Evolutionary conservation across 345 rosid genomes (phyloP).

Genomic region (Iberis pinnata): DNA sequence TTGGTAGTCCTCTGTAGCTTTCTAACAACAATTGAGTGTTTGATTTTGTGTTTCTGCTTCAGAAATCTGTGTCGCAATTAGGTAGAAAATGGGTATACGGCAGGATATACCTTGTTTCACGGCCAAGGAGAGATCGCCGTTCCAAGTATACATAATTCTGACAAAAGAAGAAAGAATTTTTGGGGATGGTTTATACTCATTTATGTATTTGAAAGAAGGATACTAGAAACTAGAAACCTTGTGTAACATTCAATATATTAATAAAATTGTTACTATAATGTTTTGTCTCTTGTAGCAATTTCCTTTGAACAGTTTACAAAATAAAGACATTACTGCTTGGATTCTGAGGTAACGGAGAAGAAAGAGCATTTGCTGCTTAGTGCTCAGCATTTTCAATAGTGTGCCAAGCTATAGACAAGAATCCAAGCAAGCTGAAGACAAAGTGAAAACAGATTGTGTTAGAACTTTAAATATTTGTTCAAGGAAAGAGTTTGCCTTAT

Average conservation of each 20-base stretch:
- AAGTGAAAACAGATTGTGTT: slow-evolving; percentile 9
- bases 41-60: slow-evolving; percentile 26
- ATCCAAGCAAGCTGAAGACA: slow-evolving; percentile 36
- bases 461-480: not conserved
- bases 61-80: slow-evolving; percentile 49
- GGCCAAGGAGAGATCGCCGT: slow-evolving; percentile 43
- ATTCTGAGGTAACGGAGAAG: not conserved
- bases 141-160: slow-evolving; percentile 36
- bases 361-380: slow-evolving; percentile 27
- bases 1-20: not conserved
- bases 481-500: not conserved
- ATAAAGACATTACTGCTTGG: slow-evolving; percentile 18
- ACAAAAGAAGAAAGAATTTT: slow-evolving; percentile 2
- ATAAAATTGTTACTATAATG: slow-evolving; percentile 6
- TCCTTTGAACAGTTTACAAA: slow-evolving; percentile 7
- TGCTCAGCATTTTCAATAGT: slow-evolving; percentile 42
- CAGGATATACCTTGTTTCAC: slow-evolving; percentile 72
- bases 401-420: slow-evolving; percentile 90
- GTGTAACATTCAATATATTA: slow-evolving; percentile 14
- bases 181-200: slow-evolving; percentile 3
- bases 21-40: not conserved
- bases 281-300: not conserved
- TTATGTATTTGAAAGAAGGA: not conserved
- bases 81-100: slow-evolving; percentile 89
- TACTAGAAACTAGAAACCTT: slow-evolving; percentile 14